Evolutionary conservation across 148 eudicot genomes (phyloP), one percentile per base, ranked within the genome.

Genomic region (Chenopodium berlandieri): DNA sequence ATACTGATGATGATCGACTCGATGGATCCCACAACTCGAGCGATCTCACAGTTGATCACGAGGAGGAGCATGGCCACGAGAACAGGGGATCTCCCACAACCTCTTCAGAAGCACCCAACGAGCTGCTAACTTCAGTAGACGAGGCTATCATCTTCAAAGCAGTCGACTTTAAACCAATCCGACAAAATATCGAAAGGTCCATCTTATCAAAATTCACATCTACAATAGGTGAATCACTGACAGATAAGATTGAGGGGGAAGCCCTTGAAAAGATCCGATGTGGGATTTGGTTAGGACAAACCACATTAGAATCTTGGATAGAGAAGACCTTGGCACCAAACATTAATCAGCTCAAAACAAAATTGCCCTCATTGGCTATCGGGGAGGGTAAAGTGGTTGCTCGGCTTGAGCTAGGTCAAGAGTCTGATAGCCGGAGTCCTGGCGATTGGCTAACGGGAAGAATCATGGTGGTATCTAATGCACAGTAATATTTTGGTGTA

Each of bases 1-100:
- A 88, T 31, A 30, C 40, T 9, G 94, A 87, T 69, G 97, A 92
- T 47, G 92, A 93, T 52, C 83, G 89, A 63, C 83, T 88, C 0
- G 97, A 92, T 19, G 96, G 96, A 9, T 94, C 95, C 16, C 82
- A 82, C 82, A 87, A 89, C 52, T 92, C 97, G n/a, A 93, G 97
- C 40, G 97, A 96, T 68, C 88, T 96, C 22, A 92, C 97, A 5
- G 79, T 86, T 2, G 99, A 95, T 68, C 91, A 90, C 4, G 98
- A 91, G 76, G 91, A 88, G 37, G 93, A 91, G 13, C 85, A 69
- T 17, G 81, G 83, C 23, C 88, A 83, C 8, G 89, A 79, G 16
- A 86, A 75, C 72, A 84, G 85, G 76, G 86, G 48, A 17, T 87
- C 88, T 66, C 74, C 92, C 13, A 81, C 92, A 34, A 83, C 90